Conservation (phyloP, 192 early-diverging fungal genomes). For the Coemansia sp. region DNA sequence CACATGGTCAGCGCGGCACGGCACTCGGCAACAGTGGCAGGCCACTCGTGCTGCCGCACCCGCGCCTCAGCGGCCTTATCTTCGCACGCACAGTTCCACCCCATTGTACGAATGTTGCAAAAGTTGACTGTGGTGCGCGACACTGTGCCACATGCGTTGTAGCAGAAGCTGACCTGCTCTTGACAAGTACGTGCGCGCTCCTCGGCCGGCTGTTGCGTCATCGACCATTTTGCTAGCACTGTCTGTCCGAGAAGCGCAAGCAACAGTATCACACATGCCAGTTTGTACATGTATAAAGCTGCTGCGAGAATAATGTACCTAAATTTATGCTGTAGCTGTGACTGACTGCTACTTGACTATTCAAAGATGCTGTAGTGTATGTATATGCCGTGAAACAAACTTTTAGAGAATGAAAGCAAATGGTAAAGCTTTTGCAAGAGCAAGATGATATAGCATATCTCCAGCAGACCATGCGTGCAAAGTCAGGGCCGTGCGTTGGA, state of each 20-base stretch:
- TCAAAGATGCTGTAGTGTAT: neutral
- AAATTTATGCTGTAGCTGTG: neutral
- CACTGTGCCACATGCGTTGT: constrained; percentile 41
- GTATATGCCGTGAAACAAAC: neutral
- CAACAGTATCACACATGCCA: neutral
- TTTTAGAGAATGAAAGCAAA: neutral
- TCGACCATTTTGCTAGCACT: constrained; percentile 32
- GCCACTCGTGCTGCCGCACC: constrained; percentile 42
- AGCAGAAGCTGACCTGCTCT: constrained; percentile 52
- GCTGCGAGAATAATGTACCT: neutral
- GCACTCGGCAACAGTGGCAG: constrained; percentile 36
- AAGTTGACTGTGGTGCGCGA: constrained; percentile 36
- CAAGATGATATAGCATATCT: neutral
- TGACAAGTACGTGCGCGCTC: constrained; percentile 48
- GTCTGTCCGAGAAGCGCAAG: constrained; percentile 2
- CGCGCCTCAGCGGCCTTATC: constrained; percentile 18
- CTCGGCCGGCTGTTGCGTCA: constrained; percentile 34
- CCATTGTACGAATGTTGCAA: constrained; percentile 53
- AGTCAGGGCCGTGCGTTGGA: neutral
- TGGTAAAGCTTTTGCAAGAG: neutral
- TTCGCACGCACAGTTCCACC: constrained; percentile 48
- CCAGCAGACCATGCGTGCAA: no score
- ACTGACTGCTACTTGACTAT: neutral
- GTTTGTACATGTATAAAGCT: neutral
- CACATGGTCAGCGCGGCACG: constrained; percentile 46